Base-by-base conservation (phyloP, 345 rosid species). In the Sonneratia alba region DNA sequence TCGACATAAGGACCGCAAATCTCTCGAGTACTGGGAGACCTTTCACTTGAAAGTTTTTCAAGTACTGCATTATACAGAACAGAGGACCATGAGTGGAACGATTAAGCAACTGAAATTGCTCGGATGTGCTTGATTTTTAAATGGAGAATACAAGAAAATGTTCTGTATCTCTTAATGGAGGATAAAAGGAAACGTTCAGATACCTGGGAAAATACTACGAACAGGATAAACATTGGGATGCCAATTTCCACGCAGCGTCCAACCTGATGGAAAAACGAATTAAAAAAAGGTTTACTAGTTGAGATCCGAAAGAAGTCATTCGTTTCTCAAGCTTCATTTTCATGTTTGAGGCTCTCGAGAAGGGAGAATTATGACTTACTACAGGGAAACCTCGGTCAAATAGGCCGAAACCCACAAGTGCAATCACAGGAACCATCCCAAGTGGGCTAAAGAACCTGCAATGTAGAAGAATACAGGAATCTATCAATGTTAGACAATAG, bases 371-470 rank as follows among this genome's bases (percentile, higher is more conserved):
- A 65, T 43, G 74, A 55, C n/a, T 27, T 90, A 95, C 99, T 97
- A 89, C 83, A 18, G 98, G 97, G 85, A 95, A 95, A 75, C 99
- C 99, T 83, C 97, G 88, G 70, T 95, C 94, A 83, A 95, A 95
- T 75, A 95, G 80, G 24, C 99, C 99, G 66, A 95, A 95, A 66
- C 97, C 99, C 6, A 83, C 94, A 71, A 95, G 80, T 36, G 99
- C 82, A 74, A 95, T 89, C 34, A 95, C 99, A 48, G 98, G 99
- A 84, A 87, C 98, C 99, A 95, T 90, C 75, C 96, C 96, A 73
- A 95, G 86, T 13, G 99, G 99, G 74, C 99, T 95, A 71, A 92
- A 95, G 84, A 95, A 95, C 87, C 99, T 95, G 92, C 27, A 81
- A 68, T 36, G 6, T 19, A 66, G 32, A 79, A 13, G 32, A 79